phyloP scores from a whole-genome alignment of 2,329 filamentous ascomycete species.

The Cercospora sp. region DNA sequence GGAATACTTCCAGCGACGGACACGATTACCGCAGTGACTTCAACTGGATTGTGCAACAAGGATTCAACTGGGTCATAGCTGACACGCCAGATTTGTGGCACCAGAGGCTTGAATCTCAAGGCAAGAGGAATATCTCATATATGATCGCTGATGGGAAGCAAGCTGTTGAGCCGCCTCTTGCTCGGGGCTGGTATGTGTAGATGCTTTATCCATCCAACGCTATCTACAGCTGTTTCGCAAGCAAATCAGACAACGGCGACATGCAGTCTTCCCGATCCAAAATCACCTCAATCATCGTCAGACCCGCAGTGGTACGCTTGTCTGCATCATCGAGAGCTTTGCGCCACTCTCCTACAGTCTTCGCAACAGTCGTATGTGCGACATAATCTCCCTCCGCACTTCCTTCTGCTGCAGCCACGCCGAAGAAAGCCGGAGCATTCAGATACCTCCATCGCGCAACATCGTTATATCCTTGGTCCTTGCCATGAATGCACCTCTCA shows the following conservation, averaged over 20 bases:
- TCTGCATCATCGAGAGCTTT: constrained; percentile 11
- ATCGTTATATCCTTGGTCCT: constrained; percentile 30
- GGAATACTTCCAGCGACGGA: neutral
- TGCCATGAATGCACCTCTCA: constrained; percentile 51
- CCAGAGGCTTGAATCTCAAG: constrained; percentile 18
- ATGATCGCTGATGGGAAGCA: constrained; percentile 23
- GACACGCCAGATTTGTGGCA: constrained; percentile 28
- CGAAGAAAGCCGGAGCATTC: constrained; percentile 18
- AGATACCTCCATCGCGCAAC: constrained; percentile 20
- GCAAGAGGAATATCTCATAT: constrained; percentile 21
- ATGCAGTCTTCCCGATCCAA: constrained; percentile 17
- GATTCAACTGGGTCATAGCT: constrained; percentile 26
- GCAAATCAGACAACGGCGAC: constrained; percentile 14
- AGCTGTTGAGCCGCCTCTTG: neutral
- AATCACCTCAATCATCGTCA: constrained; percentile 20
- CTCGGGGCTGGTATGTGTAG: constrained; percentile 1
- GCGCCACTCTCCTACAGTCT: constrained; percentile 13
- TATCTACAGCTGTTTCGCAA: constrained; percentile 12
- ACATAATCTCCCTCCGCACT: constrained; percentile 6
- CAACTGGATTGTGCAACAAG: neutral
- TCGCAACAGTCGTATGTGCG: constrained; percentile 5
- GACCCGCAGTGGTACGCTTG: neutral
- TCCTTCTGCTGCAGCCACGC: constrained; percentile 5
- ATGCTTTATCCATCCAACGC: too few relatives aligned
- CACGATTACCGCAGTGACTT: neutral